Evolutionary conservation across 129 eudicot species (phyloP), one percentile per base, ranked within the genome.

Genomic region (Centrapalus pauciflorus): DNA sequence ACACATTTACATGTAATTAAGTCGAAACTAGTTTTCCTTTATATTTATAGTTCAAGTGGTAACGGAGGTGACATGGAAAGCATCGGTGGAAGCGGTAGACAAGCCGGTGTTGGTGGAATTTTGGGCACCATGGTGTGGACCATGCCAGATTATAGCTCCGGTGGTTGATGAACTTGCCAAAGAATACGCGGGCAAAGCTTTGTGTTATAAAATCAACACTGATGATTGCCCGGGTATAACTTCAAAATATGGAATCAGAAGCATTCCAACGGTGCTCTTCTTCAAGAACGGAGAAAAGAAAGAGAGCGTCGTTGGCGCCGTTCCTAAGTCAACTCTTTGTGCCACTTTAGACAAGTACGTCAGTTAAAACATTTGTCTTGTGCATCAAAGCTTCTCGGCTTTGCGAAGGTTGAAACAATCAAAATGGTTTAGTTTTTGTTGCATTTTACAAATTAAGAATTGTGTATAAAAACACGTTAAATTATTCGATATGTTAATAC

Each of bases 81-180:
- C 32, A 9, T 54, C 54, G 4, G 86, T 84, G 29, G 70, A 58
- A 3, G 77, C 64, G 23, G 80, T 79, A 4, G 61, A 67, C 0
- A 55, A 24, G 4, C 83, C 83, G 2, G 90, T 71, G 51, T 20
- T 84, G 68, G 90, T 84, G 26, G 86, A 80, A 43, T 77, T 84
- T 4, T 84, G 90, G 90, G 90, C 90, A 55, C 90, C 86, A 0
- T 84, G 86, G 86, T 80, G 89, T 67, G 90, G 83, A 13, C 90
- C 90, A 0, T 84, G 90, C 77, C 77, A 80, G 46, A 73, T 84
- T 80, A 84, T 84, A 7, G 82, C 85, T 0, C 85, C 89, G 21
- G 82, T 79, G 49, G 70, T 83, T 11, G 90, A 84, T 21, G 90
- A 80, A 8, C 60, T 84, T 62, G 86, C 90, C 16, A 84, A 77